Base-by-base conservation (phyloP, 345 rosid species). In the Linum tenue region DNA sequence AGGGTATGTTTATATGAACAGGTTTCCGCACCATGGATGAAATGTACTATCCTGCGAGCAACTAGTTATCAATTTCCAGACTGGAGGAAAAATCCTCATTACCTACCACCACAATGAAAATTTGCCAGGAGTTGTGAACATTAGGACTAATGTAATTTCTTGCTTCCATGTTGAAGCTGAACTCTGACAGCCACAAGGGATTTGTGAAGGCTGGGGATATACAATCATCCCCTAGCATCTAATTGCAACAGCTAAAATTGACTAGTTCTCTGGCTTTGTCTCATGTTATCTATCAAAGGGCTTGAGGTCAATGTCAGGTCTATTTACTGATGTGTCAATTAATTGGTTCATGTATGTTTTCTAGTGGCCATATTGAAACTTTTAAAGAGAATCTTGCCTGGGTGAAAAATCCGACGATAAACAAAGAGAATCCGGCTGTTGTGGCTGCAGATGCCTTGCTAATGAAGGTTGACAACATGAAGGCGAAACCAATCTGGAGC, bases 381-480 rank as follows among this genome's bases (percentile, higher is more conserved):
- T 48, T 15, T 7, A 69, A n/a, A 55, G 37, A 68, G 63, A 75
- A 70, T 2, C 70, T 72, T 70, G 80, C 98, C 97, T 86, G 96
- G 42, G 90, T 90, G 65, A 90, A 61, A 80, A 85, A 92, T 57
- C 94, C 84, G 60, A 90, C 66, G 60, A 92, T 85, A 72, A 88
- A 86, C 56, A 86, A 76, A 70, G 78, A 90, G 81, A 92, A 92
- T 22, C 96, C 96, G 3, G 75, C 82, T 36, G 94, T 80, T 16
- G 86, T 87, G 65, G 97, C 85, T 35, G 96, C 85, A 41, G 97
- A 61, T 41, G 98, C 77, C 81, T 90, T 86, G 79, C 87, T 84
- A 60, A 92, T 77, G 75, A 90, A 87, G 69, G 94, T 74, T 55
- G 98, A 90, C 75, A 90, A 67, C 96, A 90, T 73, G 80, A 87